Base-by-base conservation (phyloP, 2,329 filamentous ascomycete genomes). In the Colletotrichum destructivum region DNA sequence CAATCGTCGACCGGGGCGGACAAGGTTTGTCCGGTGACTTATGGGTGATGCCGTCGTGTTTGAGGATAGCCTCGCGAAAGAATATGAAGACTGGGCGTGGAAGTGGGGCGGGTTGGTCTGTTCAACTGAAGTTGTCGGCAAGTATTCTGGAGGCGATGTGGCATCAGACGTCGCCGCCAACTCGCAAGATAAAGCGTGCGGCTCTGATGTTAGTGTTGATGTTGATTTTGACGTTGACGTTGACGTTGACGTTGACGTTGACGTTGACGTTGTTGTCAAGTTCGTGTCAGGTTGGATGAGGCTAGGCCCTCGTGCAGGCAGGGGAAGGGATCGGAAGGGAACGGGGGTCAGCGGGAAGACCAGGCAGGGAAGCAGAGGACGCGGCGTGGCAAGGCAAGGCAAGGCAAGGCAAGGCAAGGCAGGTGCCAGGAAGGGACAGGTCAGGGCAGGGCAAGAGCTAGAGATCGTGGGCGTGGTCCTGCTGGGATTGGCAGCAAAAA, bases 291-390 rank as follows among this genome's bases (percentile, higher is more conserved):
- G 57, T 71, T 47, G 68, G 57, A 44, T 60, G 42, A 31, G 21
- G 54, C 46, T 51, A 21, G 69, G 31, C 23, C 21, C 16, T 35
- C 16, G 21, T 64, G 47, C 66, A 72, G 66, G 65, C 31, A 35
- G 31, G 31, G 31, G 31, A 35, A 35, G 8, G 31, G 31, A 35
- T 11, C 8, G 9, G 69, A 46, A 70, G 15, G 60, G 55, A 69
- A 59, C 55, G 71, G 60, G 70, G 70, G 56, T 59, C n/a, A 62
- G 44, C 56, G 62, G 71, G 62, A 70, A 60, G 62, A 63, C 66
- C 54, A 56, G 66, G 66, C 51, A 68, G 51, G 64, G 51, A 55
- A 44, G 66, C 52, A 52, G 21, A 60, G 35, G 12, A 66, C 52
- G 21, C 38, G 60, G 57, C 51, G 12, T 52, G 47, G 69, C 57